Evolutionary conservation across 768 basidiomycete genomes (phyloP).

Genomic region (Lactarius deliciosus): DNA sequence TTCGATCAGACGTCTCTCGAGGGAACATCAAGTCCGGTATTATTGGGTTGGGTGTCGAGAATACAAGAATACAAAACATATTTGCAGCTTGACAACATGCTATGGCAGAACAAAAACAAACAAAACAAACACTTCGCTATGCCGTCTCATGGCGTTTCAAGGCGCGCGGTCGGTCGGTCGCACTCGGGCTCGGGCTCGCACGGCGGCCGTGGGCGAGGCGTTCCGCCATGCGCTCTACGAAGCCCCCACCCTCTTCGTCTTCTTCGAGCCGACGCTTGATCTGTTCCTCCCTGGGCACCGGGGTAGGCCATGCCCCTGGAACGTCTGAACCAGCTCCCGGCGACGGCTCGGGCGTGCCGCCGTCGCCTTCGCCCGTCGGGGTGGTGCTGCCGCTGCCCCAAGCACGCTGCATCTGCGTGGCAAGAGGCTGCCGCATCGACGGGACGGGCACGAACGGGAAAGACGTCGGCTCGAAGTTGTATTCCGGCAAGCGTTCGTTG

Average conservation of each 20-base stretch:
- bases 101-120: not conserved
- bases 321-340: slow-evolving; percentile 37
- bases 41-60: slow-evolving; percentile 1
- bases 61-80: not conserved
- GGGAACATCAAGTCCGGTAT: not conserved
- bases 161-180: slow-evolving; percentile 44
- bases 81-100: not conserved
- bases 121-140: slow-evolving; percentile 28
- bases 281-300: slow-evolving; percentile 57
- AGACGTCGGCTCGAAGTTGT: slow-evolving; percentile 39
- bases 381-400: slow-evolving; percentile 27
- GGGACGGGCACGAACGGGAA: slow-evolving; percentile 57
- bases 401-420: slow-evolving; percentile 20
- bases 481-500: slow-evolving; percentile 73
- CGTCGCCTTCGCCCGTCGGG: slow-evolving; percentile 23
- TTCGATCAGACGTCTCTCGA: not conserved
- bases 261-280: slow-evolving; percentile 64
- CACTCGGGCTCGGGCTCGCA: slow-evolving; percentile 33
- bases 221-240: slow-evolving; percentile 63
- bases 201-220: slow-evolving; percentile 54
- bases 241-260: slow-evolving; percentile 47
- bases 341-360: slow-evolving; percentile 12
- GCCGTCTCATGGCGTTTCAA: slow-evolving; percentile 68
- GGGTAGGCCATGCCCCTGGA: slow-evolving; percentile 36
- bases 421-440: slow-evolving; percentile 50